A percentile compares a stretch with the other conserved stretches of the same genome.
phyloP scores from a whole-genome alignment of 345 rosid genomes.

The Linum trigynum region DNA sequence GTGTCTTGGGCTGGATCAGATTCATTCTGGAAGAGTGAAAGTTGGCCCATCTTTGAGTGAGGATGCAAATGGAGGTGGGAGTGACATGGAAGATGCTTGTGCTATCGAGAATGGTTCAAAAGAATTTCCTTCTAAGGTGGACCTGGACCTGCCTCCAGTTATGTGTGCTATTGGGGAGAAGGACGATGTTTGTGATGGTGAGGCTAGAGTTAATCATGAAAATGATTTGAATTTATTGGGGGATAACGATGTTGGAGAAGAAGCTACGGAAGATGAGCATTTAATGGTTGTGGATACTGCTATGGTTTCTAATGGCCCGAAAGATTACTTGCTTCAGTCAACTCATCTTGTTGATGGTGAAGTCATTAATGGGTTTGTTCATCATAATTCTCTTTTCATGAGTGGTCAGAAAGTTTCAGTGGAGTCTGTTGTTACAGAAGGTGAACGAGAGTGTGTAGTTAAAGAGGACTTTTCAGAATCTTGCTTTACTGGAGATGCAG shows the following conservation, averaged over 20 bases:
- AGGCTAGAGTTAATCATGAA: constrained; percentile 20
- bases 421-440: constrained; percentile 17
- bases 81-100: constrained; percentile 66
- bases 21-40: constrained; percentile 37
- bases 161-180: constrained; percentile 12
- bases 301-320: constrained; percentile 19
- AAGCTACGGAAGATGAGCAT: constrained; percentile 20
- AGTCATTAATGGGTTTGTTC: constrained; percentile 22
- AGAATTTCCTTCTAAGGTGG: constrained; percentile 34
- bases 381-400: constrained; percentile 18
- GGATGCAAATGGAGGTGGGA: constrained; percentile 62
- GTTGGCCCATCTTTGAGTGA: constrained; percentile 37
- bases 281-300: constrained; percentile 23
- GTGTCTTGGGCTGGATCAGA: constrained; percentile 73
- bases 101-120: constrained; percentile 45
- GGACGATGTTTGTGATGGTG: constrained; percentile 24
- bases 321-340: constrained; percentile 13
- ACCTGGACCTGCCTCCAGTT: constrained; percentile 26
- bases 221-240: constrained; percentile 28
- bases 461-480: constrained; percentile 18
- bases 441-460: constrained; percentile 17
- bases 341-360: constrained; percentile 17
- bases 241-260: constrained; percentile 20
- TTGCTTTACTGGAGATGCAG: constrained; percentile 8
- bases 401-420: constrained; percentile 24